Evolutionary conservation across 306 rosid genomes (phyloP), one percentile per base, ranked within the genome.

Genomic region (Prinsepia uniflora): DNA sequence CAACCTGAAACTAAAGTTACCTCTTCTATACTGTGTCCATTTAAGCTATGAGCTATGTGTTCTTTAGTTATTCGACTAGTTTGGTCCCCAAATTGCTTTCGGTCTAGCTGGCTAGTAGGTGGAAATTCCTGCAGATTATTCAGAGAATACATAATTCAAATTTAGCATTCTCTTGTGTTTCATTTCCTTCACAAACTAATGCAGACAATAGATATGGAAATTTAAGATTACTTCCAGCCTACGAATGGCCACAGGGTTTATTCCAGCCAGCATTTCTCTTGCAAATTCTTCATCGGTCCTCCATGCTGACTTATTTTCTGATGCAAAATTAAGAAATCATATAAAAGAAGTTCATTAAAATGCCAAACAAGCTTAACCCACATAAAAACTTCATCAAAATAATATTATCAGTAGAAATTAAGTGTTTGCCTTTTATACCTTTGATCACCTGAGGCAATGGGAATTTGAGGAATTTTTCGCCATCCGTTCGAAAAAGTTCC

Each of bases 191-290:
- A 53, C 6, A 10, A 44, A 17, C 39, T 42, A 43, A 10, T 2
- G 50, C 14, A 19, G 30, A 66, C 49, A 61, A 3, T 10, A 36
- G 53, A 7, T 20, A 63, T 71, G 63, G 65, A 67, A 44, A 45
- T 58, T 56, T 68, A 52, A 44, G n/a, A 76, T 59, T 90, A 92
- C 98, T 57, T 82, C 63, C 60, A 92, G 90, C 71, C 86, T 75
- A 20, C 72, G 44, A 66, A 93, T 93, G 59, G 75, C 20, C 72
- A 87, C 80, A 39, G 97, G 98, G 75, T 90, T 79, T 20, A 88
- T 77, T 68, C 98, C 98, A 2, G 98, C 98, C 53, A 93, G 57
- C 94, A 93, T 88, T 75, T 93, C 97, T 81, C 97, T 88, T 6
- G 94, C 83, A 78, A 93, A 90, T 71, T 93, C 97, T 68, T 93